Evolutionary conservation across 768 basidiomycete genomes (phyloP).

Genomic region (Daedaleopsis nitida): DNA sequence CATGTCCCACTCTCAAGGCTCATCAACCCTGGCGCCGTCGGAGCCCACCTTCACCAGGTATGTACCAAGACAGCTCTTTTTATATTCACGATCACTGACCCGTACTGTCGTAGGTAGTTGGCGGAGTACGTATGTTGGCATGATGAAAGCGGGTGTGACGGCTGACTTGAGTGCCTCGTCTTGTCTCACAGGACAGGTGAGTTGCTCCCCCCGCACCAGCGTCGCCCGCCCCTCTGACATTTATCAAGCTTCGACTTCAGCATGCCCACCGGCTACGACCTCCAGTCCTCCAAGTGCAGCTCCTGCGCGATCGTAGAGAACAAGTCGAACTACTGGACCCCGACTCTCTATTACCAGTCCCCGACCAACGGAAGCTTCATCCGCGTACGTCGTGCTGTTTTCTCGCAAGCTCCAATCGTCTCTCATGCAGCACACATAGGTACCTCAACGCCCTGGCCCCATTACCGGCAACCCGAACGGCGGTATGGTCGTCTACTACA

Average conservation of each 20-base stretch:
- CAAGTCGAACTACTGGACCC: constrained; percentile 31
- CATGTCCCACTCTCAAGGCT: neutral
- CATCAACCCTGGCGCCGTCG: constrained; percentile 1
- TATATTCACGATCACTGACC: neutral
- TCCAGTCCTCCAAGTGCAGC: constrained; percentile 18
- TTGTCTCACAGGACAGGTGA: neutral
- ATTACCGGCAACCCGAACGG: constrained; percentile 1
- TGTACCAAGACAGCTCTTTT: neutral
- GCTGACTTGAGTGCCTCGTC: neutral
- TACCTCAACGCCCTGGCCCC: neutral
- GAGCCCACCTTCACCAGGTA: constrained; percentile 3
- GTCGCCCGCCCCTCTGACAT: neutral
- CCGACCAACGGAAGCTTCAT: constrained; percentile 7
- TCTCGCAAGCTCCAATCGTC: no score
- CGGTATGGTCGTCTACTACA: constrained; percentile 8
- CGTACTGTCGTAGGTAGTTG: neutral
- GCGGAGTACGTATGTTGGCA: neutral
- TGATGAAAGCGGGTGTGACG: neutral
- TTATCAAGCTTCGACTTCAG: neutral
- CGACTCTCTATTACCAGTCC: constrained; percentile 13
- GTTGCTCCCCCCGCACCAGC: neutral
- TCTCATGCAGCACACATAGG: neutral
- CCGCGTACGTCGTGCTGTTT: neutral
- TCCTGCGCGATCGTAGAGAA: constrained; percentile 25
- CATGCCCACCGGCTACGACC: constrained; percentile 1